phyloP scores from a whole-genome alignment of 805 yeast genomes.

The Nadsonia fulvescens region DNA sequence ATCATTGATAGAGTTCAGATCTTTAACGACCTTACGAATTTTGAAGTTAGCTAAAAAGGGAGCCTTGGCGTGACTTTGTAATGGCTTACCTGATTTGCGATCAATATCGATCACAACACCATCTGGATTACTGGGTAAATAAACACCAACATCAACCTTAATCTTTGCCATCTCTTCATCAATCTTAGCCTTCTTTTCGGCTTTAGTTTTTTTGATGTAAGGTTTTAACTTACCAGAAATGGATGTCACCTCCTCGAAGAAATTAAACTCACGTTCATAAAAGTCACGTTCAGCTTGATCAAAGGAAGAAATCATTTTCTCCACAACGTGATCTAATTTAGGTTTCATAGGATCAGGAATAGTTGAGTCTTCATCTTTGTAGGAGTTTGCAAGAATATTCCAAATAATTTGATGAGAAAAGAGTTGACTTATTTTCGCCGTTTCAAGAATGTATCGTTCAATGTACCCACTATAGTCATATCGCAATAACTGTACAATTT shows the following conservation, averaged over 20 bases:
- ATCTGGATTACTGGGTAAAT: slow-evolving; percentile 91
- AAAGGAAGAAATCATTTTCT: slow-evolving; percentile 44
- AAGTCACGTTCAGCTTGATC: slow-evolving; percentile 40
- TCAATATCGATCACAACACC: slow-evolving; percentile 87
- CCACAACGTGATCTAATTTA: slow-evolving; percentile 52
- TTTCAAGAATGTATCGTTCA: slow-evolving; percentile 73
- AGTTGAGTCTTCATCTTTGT: slow-evolving; percentile 71
- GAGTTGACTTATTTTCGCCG: slow-evolving; percentile 75
- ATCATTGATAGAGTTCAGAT: slow-evolving; percentile 15
- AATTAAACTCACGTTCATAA: slow-evolving; percentile 69
- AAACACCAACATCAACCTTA: slow-evolving; percentile 61
- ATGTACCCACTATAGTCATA: slow-evolving; percentile 74
- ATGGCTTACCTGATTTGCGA: slow-evolving; percentile 79
- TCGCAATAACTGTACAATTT: slow-evolving; percentile 82
- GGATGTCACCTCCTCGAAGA: slow-evolving; percentile 79
- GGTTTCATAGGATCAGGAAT: slow-evolving; percentile 76
- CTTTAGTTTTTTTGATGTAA: slow-evolving; percentile 79
- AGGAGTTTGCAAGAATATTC: slow-evolving; percentile 92
- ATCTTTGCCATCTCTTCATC: slow-evolving; percentile 88
- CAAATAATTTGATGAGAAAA: slow-evolving; percentile 97
- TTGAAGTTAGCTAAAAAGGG: slow-evolving; percentile 95
- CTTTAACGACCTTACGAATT: slow-evolving; percentile 41
- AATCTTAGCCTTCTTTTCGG: slow-evolving; percentile 88
- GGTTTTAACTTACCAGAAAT: slow-evolving; percentile 94
- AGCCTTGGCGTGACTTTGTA: slow-evolving; percentile 96